Conservation (phyloP, 2,329 filamentous ascomycete genomes). For the Aureobasidium mangrovei region DNA sequence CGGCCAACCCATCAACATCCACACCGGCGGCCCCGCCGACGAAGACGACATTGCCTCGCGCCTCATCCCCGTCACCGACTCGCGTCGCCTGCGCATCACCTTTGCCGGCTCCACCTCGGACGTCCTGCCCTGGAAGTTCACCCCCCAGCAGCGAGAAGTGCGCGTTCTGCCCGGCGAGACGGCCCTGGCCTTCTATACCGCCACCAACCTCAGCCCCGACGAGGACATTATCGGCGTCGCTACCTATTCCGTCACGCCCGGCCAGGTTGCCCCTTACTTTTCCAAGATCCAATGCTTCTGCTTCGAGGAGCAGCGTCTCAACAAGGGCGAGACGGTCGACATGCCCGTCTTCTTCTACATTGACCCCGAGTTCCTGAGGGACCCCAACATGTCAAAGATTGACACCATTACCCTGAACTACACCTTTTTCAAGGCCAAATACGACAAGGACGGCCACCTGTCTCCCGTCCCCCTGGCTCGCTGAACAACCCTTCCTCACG, state of each 20-base stretch:
- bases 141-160: slow-evolving; percentile 92
- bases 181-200: slow-evolving; percentile 93
- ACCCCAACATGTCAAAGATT: slow-evolving; percentile 85
- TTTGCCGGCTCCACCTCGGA: slow-evolving; percentile 96
- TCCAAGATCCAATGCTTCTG: slow-evolving; percentile 99
- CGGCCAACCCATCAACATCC: slow-evolving; percentile 77
- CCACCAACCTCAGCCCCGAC: slow-evolving; percentile 77
- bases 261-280: slow-evolving; percentile 93
- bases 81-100: slow-evolving; percentile 83
- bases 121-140: slow-evolving; percentile 94
- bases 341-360: slow-evolving; percentile 99
- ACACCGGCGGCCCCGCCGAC: slow-evolving; percentile 49
- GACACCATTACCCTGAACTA: slow-evolving; percentile 95
- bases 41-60: slow-evolving; percentile 48
- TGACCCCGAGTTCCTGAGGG: slow-evolving; percentile 86
- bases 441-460: slow-evolving; percentile 70
- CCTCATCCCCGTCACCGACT: slow-evolving; percentile 68
- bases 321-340: slow-evolving; percentile 92
- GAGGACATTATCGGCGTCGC: slow-evolving; percentile 93
- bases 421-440: slow-evolving; percentile 93
- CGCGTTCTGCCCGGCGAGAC: slow-evolving; percentile 93
- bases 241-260: slow-evolving; percentile 94
- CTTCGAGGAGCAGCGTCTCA: slow-evolving; percentile 89
- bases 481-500: neutral
- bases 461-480: slow-evolving; percentile 41